These are phyloP conservation scores for Lactarius sp. DNA, from an alignment of 768 basidiomycete genomes.

Conservation along the genomic window DNA sequence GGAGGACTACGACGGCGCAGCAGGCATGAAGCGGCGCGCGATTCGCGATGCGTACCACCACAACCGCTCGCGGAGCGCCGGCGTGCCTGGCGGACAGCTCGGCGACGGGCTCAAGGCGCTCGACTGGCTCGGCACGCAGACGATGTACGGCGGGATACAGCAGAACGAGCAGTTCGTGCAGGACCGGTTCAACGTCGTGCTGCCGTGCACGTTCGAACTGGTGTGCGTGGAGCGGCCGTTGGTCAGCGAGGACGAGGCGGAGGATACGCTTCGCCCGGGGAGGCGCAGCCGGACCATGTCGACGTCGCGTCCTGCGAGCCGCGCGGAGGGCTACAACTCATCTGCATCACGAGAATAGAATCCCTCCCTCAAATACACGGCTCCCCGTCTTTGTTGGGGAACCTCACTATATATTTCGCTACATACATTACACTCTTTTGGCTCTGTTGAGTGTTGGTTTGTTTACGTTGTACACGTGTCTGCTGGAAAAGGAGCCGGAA, in stretches of 20 bases:
- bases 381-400: too few relatives aligned
- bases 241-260: slow-evolving; percentile 46
- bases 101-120: slow-evolving; percentile 58
- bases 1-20: slow-evolving; percentile 47
- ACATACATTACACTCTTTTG: too few relatives aligned
- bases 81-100: slow-evolving; percentile 66
- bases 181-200: slow-evolving; percentile 38
- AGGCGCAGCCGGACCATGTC: slow-evolving; percentile 17
- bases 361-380: too few relatives aligned
- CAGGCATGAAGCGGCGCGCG: slow-evolving; percentile 35
- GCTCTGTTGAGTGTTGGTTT: too few relatives aligned
- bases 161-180: slow-evolving; percentile 41
- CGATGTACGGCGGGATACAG: slow-evolving; percentile 60
- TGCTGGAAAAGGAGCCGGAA: too few relatives aligned
- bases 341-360: slow-evolving; percentile 5
- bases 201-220: slow-evolving; percentile 59
- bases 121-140: slow-evolving; percentile 58
- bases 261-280: slow-evolving; percentile 39
- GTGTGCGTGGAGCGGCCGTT: slow-evolving; percentile 45
- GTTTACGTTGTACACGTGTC: too few relatives aligned
- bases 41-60: slow-evolving; percentile 52
- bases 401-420: too few relatives aligned
- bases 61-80: slow-evolving; percentile 59
- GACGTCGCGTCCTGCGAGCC: slow-evolving; percentile 18
- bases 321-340: neutral